These are phyloP conservation scores for Allium cepa DNA, from an alignment of 106 monocot genomes.

Conservation along the genomic window DNA sequence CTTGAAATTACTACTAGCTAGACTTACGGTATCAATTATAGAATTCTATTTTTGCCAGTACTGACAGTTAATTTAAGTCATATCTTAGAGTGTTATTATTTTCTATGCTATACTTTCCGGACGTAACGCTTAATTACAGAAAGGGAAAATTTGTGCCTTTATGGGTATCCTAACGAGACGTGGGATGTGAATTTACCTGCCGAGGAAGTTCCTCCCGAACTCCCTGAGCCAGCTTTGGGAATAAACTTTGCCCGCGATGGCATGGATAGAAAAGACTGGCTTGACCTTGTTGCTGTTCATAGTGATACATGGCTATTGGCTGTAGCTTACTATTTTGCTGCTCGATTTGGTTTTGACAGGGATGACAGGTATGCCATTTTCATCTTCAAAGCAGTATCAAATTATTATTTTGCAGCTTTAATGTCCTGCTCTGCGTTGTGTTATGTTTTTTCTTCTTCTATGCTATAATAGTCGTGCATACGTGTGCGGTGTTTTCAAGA, in stretches of 20 bases:
- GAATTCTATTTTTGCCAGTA: not conserved
- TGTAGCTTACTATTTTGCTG: slow-evolving; percentile 84
- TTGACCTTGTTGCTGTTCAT: slow-evolving; percentile 83
- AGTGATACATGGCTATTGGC: slow-evolving; percentile 90
- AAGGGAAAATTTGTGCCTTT: slow-evolving; percentile 80
- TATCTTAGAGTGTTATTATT: not conserved
- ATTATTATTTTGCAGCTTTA: too few species aligned
- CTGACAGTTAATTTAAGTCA: not conserved
- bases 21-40: not conserved
- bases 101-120: not conserved
- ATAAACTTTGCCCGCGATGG: slow-evolving; percentile 95
- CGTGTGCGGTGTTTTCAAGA: too few species aligned
- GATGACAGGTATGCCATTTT: slow-evolving; percentile 47
- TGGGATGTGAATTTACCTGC: slow-evolving; percentile 87
- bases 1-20: not conserved
- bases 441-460: too few species aligned
- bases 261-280: slow-evolving; percentile 83
- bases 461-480: too few species aligned
- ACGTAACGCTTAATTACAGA: slow-evolving; percentile 22
- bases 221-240: slow-evolving; percentile 87
- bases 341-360: slow-evolving; percentile 88
- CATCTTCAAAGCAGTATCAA: not conserved
- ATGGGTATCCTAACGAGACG: slow-evolving; percentile 68
- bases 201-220: slow-evolving; percentile 91
- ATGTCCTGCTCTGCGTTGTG: too few species aligned